Base-by-base conservation (phyloP, 495 filamentous ascomycete genomes). In the Penicillium nucicola region DNA sequence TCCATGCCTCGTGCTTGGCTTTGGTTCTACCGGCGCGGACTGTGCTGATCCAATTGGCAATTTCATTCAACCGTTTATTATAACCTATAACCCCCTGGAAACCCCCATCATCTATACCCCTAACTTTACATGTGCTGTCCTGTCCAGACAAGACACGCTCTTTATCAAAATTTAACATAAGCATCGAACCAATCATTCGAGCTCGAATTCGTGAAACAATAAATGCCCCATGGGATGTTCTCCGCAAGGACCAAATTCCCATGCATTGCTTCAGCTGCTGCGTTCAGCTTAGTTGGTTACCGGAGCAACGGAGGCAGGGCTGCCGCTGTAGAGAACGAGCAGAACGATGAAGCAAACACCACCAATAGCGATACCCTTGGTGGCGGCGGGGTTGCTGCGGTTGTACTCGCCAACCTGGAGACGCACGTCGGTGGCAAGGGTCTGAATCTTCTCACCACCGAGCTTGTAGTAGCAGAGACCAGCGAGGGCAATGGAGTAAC, bases 381-480 rank as follows among this genome's bases (percentile, higher is more conserved):
- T 82, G 55, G 83, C 65, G 35, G 79, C 78, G 14, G 90, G 90
- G 40, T 81, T 82, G 32, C 68, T 74, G 55, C 85, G 82, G 46
- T 75, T 69, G 50, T 62, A 65, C 56, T 65, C 62, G 68, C 80
- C 55, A 84, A 60, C 59, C 42, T 65, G 62, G 42, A 65, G 62
- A 77, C 48, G 75, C 67, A 56, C 83, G 68, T 69, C 84, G 81
- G 51, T 83, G 45, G 83, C 66, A 61, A 85, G 81, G 39, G 83
- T 80, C 75, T 84, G 86, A 54, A 95, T 67, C 50, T 82, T 80
- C 30, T 92, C 87, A 36, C 77, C 80, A 47, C 92, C 92, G 55
- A 96, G 87, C 78, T 92, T 95, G 82, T 95, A 96, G 81, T 91
- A 92, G 55, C 93, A 67, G 66, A 97, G 86, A 58, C 92, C 92